These are phyloP conservation scores for Phenoliferia sp. DNA, from an alignment of 1,284 basidiomycete genomes.

Conservation along the genomic window DNA sequence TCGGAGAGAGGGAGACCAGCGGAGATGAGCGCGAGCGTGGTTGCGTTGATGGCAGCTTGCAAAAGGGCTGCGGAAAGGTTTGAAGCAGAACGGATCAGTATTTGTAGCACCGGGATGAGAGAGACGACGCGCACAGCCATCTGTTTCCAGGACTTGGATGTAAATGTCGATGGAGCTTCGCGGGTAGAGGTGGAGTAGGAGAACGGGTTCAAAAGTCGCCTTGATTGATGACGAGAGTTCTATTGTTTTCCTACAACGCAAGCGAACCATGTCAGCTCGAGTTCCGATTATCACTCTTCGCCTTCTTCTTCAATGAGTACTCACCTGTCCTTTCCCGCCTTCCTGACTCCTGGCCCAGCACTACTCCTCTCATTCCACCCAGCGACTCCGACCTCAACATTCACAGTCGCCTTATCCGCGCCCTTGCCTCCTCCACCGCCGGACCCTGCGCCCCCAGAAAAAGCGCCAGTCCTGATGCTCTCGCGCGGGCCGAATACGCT, in stretches of 20 bases:
- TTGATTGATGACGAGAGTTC: conserved; percentile 83
- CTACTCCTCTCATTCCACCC: conserved; percentile 58
- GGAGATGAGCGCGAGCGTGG: conserved; percentile 81
- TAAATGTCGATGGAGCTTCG: conserved; percentile 90
- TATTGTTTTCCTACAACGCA: conserved; percentile 63
- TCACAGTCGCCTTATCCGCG: conserved; percentile 69
- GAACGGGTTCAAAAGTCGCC: conserved; percentile 91
- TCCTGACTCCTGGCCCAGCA: conserved; percentile 61
- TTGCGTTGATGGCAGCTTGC: conserved; percentile 90
- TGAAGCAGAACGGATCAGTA: no score
- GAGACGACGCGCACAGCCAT: conserved; percentile 56
- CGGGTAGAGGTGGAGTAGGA: conserved; percentile 85
- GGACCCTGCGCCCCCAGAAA: conserved; percentile 42
- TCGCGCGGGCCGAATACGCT: conserved; percentile 89
- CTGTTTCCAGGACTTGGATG: conserved; percentile 86
- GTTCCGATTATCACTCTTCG: neutral
- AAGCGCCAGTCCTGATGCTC: conserved; percentile 48
- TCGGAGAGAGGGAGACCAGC: conserved; percentile 88
- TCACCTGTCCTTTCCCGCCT: conserved; percentile 69
- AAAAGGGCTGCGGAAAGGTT: conserved; percentile 56
- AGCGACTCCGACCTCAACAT: conserved; percentile 77
- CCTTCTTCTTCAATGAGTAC: conserved; percentile 38
- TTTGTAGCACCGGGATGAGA: neutral
- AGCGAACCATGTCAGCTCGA: neutral
- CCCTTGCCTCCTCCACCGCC: conserved; percentile 40